Evolutionary conservation across 495 filamentous ascomycete species (phyloP), one percentile per base, ranked within the genome.

Genomic region (Pyronema omphalodes): DNA sequence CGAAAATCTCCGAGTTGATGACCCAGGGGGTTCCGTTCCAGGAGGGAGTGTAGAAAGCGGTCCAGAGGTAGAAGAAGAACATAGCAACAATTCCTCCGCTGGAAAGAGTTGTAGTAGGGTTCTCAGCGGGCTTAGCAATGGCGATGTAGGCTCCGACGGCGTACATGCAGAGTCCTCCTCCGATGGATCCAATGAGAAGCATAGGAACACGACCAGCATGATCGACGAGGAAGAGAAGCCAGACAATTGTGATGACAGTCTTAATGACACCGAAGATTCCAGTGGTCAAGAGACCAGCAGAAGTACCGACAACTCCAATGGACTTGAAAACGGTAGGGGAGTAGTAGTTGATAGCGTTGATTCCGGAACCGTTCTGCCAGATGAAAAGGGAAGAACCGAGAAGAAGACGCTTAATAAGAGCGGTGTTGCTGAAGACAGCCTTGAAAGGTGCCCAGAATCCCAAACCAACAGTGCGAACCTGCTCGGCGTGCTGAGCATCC

Each of bases 1-100:
- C 73, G 58, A 77, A 77, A 69, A 78, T 76, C 67, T 80, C 78
- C 35, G 76, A 74, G 68, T 80, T 80, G 56, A 79, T 67, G 37
- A 81, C 77, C 78, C 78, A 82, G 0, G 78, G 78, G 4, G 77
- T 80, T 11, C 80, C 81, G 63, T 86, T 85, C 81, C 82, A 86
- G 3, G 78, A 77, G 0, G 82, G 77, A 6, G 82, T 83, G 61
- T 86, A 86, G 67, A 82, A 85, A 7, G 77, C 76, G 3, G 82
- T 85, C 80, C 81, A 85, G 12, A 86, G 73, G 60, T 85, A 86
- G 69, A 85, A 84, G 73, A 86, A 83, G 71, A 83, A 82, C 44
- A 86, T 76, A 37, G 82, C 82, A 0, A 76, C 76, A 51, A 82
- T 80, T 43, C 80, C 81, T 43, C 74, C 79, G 7, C 74, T 65